Evolutionary conservation across 768 basidiomycete species (phyloP).

Genomic region (Trametes maxima): DNA sequence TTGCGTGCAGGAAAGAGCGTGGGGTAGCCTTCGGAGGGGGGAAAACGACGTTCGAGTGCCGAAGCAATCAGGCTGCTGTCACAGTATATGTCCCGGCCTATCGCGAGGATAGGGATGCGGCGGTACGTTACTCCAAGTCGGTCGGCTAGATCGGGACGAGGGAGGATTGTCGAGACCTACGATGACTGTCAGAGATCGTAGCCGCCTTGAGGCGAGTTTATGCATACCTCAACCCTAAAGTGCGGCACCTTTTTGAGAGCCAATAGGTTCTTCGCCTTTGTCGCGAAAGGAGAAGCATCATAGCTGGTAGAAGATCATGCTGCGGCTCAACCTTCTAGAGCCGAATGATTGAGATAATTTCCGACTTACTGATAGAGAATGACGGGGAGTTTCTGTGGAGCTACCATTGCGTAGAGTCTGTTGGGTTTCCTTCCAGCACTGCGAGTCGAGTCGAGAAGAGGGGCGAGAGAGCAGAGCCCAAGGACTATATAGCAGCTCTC

Average conservation of each 20-base stretch:
- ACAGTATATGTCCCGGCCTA: constrained; percentile 63
- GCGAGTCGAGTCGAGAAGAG: too few species aligned
- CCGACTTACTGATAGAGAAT: constrained; percentile 49
- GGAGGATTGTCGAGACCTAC: constrained; percentile 52
- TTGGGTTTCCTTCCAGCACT: too few species aligned
- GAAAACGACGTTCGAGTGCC: constrained; percentile 57
- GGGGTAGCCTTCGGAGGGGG: constrained; percentile 44
- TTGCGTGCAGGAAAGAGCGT: constrained; percentile 51
- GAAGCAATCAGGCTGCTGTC: constrained; percentile 57
- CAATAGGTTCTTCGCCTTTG: constrained; percentile 55
- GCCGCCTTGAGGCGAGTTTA: not conserved
- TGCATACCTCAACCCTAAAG: constrained; percentile 46
- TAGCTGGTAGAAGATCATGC: constrained; percentile 40
- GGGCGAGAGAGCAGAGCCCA: too few species aligned
- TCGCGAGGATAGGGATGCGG: constrained; percentile 59
- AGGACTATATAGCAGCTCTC: too few species aligned
- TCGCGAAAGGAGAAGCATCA: constrained; percentile 52
- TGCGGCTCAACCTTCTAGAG: not conserved
- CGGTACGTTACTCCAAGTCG: constrained; percentile 56
- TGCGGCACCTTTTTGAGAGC: constrained; percentile 52
- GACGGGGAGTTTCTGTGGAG: constrained; percentile 25
- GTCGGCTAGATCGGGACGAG: constrained; percentile 58
- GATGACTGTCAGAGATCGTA: not conserved
- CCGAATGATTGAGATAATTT: not conserved
- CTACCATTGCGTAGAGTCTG: not conserved